Evolutionary conservation across 1,284 basidiomycete genomes (phyloP).

Genomic region (Ustilago hordei): DNA sequence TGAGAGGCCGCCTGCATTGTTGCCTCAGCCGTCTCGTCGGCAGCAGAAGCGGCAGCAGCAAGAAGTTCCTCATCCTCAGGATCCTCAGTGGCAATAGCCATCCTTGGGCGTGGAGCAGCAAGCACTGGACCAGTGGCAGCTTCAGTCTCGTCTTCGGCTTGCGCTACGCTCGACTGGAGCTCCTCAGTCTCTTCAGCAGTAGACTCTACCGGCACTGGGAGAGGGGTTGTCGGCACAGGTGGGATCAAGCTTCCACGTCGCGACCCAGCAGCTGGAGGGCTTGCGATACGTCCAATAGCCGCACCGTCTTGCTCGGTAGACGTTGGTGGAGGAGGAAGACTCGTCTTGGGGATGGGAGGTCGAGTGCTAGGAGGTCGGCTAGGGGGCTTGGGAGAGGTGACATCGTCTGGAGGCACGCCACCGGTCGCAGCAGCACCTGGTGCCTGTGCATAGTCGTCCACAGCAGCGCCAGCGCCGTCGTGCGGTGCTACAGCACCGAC

Average conservation of each 20-base stretch:
- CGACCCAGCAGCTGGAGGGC: constrained; percentile 10
- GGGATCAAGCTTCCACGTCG: constrained; percentile 33
- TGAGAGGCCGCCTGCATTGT: not conserved
- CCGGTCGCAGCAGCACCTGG: not conserved
- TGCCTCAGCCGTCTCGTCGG: not conserved
- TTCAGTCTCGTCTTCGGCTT: constrained; percentile 14
- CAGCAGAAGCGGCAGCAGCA: constrained; percentile 15
- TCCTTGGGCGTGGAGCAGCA: constrained; percentile 54
- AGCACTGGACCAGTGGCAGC: constrained; percentile 29
- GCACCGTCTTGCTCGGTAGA: constrained; percentile 15
- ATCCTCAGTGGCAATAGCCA: constrained; percentile 52
- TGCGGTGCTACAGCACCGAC: constrained; percentile 8
- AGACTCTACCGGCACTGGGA: constrained; percentile 18
- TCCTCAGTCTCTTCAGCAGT: constrained; percentile 15
- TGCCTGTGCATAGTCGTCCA: not conserved
- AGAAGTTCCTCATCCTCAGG: constrained; percentile 55
- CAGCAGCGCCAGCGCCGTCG: constrained; percentile 6
- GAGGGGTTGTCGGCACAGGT: constrained; percentile 25
- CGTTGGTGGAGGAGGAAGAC: constrained; percentile 34
- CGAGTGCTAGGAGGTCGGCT: constrained; percentile 55
- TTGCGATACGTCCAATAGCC: constrained; percentile 21
- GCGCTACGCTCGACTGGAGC: not conserved
- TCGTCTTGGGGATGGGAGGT: constrained; percentile 53
- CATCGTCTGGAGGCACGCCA: constrained; percentile 15
- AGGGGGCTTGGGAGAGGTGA: constrained; percentile 38